Base-by-base conservation (phyloP, 2,329 filamentous ascomycete genomes). In the Trichothecium sympodiale region DNA sequence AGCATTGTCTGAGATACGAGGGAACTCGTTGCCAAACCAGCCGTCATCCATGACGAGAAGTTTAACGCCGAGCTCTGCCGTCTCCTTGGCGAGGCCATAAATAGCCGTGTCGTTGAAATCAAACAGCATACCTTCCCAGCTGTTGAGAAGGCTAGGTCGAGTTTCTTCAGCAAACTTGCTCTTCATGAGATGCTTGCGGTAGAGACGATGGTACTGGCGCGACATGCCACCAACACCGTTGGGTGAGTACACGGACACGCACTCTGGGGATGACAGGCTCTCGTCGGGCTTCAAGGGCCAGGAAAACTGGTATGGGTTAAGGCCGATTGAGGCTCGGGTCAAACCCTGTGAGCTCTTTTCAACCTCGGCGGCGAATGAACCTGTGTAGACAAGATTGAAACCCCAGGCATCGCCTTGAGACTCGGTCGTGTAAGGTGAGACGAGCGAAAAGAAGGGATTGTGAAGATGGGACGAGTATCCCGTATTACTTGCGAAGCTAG, bases 21-120 rank as follows among this genome's bases (percentile, higher is more conserved):
- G 39, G 31, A 34, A 37, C 34, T 39, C 59, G n/a, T 63, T 57
- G 12, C 77, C 77, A 33, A 81, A 81, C 77, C 76, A 81, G 4
- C 77, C 77, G 39, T 81, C 77, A 30, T 81, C 77, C 32, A 76
- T 65, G 0, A 80, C 77, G 31, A 81, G 75, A 0, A 81, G 62
- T 42, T 70, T 67, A n/a, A 72, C 64, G 1, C 77, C 77, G 1
- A 80, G 59, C 3, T 64, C 61, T 0, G 75, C 73, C 1, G 75
- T 65, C 42, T 74, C 64, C 29, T 67, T 47, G 0, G 75, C 75
- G 0, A 80, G 59, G 0, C 60, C 57, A 20, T 73, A 66, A 23
- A 80, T 65, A 1, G 62, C 69, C 12, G 59, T 67, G 33, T 72
- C 57, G 43, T 80, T 74, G 50, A 67, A 72, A 42, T 77, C 53